Percentiles rank a stretch among this genome's conserved stretches.
Conservation (phyloP, 75 land plant genomes). For the Chamaecyparis obtusa region DNA sequence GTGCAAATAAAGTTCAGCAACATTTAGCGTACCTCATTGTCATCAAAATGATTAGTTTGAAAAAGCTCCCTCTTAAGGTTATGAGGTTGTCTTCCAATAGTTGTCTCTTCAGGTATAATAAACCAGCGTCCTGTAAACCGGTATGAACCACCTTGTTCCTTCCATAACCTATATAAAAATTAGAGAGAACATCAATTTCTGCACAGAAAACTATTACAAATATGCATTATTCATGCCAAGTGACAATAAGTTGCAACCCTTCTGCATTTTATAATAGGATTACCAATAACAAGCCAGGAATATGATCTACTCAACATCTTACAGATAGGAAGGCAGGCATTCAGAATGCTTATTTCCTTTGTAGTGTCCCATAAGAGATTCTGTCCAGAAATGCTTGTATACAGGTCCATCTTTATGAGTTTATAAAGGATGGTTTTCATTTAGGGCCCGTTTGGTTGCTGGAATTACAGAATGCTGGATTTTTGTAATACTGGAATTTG, state of each 20-base stretch:
- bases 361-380: neutral
- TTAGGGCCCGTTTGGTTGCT: no score
- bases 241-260: neutral
- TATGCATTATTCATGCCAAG: neutral
- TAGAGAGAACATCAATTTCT: neutral
- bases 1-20: neutral
- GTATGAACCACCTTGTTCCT: slow-evolving; percentile 65
- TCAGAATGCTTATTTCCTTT: neutral
- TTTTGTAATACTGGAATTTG: no score
- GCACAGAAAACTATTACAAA: slow-evolving; percentile 4
- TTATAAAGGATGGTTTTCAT: neutral
- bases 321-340: neutral
- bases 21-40: slow-evolving; percentile 65
- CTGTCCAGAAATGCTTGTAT: neutral
- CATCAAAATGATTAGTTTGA: slow-evolving; percentile 65
- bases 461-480: no score
- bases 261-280: neutral
- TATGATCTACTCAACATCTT: neutral
- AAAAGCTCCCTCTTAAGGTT: slow-evolving; percentile 89
- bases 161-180: slow-evolving; percentile 73
- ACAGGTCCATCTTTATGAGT: neutral
- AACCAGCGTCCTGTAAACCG: slow-evolving; percentile 80
- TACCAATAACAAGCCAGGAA: neutral
- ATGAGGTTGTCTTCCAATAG: slow-evolving; percentile 85
- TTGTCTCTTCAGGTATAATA: slow-evolving; percentile 91